A percentile compares a stretch with the other conserved stretches of the same genome.
phyloP scores from a whole-genome alignment of 176 grass and related monocot genomes.

The Oropetium thomaeum region DNA sequence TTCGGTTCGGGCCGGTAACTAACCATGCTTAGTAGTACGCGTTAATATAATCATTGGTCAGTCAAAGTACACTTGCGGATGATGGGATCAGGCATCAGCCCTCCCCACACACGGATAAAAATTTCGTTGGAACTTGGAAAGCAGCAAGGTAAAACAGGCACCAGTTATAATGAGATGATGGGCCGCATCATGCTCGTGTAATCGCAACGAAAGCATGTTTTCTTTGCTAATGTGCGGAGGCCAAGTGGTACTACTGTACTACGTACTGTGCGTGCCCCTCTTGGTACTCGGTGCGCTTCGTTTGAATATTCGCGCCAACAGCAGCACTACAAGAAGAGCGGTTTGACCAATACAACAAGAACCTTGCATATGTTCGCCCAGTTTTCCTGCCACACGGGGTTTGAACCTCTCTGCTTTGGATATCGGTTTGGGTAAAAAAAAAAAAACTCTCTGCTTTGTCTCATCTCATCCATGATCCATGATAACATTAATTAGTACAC shows the following conservation, averaged over 20 bases:
- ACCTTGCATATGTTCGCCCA: slow-evolving; percentile 9
- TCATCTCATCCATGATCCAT: no score
- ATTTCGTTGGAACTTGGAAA: slow-evolving; percentile 34
- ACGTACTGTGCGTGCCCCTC: neutral
- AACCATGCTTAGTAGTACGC: neutral
- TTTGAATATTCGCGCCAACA: slow-evolving; percentile 32
- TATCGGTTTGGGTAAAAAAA: neutral
- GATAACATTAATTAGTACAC: no score
- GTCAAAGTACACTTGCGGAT: neutral
- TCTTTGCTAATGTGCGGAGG: neutral
- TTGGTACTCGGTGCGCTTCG: slow-evolving; percentile 45
- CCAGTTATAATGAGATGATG: no score
- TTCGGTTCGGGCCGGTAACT: neutral
- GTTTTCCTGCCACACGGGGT: neutral
- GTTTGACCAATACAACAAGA: slow-evolving; percentile 42
- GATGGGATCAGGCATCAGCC: neutral
- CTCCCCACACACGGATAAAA: neutral
- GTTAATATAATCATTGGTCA: neutral
- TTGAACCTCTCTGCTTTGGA: no score
- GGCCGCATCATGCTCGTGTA: slow-evolving; percentile 27
- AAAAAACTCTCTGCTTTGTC: no score
- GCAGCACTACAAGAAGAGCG: neutral
- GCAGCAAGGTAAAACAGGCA: neutral
- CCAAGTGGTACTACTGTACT: neutral
- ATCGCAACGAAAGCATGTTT: neutral